Evolutionary conservation across 164 flowering plant genomes (phyloP).

Genomic region (Chimonanthus praecox): DNA sequence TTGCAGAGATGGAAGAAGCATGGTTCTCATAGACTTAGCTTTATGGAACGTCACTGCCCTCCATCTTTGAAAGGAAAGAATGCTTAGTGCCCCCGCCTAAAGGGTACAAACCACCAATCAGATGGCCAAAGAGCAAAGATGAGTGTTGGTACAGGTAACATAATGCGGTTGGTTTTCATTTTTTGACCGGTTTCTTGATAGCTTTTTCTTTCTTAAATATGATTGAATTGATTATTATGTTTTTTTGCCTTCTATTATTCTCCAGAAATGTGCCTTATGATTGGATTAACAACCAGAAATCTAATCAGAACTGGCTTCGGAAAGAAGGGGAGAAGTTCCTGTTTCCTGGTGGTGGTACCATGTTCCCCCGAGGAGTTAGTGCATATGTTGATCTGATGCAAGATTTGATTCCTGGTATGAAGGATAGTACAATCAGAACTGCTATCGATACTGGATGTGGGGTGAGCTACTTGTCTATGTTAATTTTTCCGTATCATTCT

Average conservation of each 20-base stretch:
- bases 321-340: conserved; percentile 91
- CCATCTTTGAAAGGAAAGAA: conserved; percentile 75
- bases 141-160: conserved; percentile 97
- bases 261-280: conserved; percentile 96
- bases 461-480: conserved; percentile 44
- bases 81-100: conserved; percentile 92
- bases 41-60: conserved; percentile 97
- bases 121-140: conserved; percentile 89
- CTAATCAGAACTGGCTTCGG: conserved; percentile 89
- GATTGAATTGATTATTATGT: neutral
- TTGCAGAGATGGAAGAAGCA: conserved; percentile 89
- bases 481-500: neutral
- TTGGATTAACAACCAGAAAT: conserved; percentile 98
- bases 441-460: conserved; percentile 99
- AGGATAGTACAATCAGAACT: conserved; percentile 82
- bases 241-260: neutral
- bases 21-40: conserved; percentile 66
- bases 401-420: conserved; percentile 88
- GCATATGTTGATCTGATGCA: conserved; percentile 87
- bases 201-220: neutral
- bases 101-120: conserved; percentile 89
- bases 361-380: conserved; percentile 93
- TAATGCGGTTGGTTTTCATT: neutral
- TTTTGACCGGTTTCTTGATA: neutral
- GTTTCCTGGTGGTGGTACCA: conserved; percentile 98